Conservation (phyloP, 176 grass and related monocot genomes). For the Chrysopogon serrulatus region DNA sequence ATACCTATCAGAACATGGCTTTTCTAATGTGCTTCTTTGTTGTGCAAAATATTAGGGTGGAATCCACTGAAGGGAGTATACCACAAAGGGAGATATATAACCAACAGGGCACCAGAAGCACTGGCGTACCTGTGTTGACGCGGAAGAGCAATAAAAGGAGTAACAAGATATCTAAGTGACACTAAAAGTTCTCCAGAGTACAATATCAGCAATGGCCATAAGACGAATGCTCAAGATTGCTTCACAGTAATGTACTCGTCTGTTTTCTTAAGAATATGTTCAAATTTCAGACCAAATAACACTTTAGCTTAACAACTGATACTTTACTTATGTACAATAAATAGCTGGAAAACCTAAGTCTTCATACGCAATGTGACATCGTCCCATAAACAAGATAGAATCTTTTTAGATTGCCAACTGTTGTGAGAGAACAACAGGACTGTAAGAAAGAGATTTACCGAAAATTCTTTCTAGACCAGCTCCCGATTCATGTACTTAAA, state of each 20-base stretch:
- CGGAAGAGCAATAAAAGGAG: slow-evolving; percentile 77
- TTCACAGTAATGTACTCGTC: background rate
- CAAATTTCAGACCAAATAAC: background rate
- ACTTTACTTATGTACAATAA: background rate
- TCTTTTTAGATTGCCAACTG: background rate
- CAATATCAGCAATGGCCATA: background rate
- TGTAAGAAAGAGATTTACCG: slow-evolving; percentile 52
- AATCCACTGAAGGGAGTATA: background rate
- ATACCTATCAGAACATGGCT: background rate
- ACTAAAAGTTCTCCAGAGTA: background rate
- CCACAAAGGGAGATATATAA: slow-evolving; percentile 3
- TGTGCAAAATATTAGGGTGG: background rate
- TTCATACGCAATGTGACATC: background rate
- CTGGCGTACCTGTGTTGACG: slow-evolving; percentile 76
- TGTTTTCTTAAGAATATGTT: background rate
- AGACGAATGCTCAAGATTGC: background rate
- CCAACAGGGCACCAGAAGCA: background rate
- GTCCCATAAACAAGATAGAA: background rate
- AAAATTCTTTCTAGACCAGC: slow-evolving; percentile 98
- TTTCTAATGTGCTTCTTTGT: background rate
- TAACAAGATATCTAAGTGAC: background rate
- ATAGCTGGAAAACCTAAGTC: no score
- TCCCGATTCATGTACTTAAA: slow-evolving; percentile 99
- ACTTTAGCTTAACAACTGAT: background rate
- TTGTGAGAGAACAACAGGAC: background rate